A percentile compares a stretch with the other conserved stretches of the same genome.
phyloP scores from a whole-genome alignment of 2,329 filamentous ascomycete genomes.

The Botrytis elliptica region DNA sequence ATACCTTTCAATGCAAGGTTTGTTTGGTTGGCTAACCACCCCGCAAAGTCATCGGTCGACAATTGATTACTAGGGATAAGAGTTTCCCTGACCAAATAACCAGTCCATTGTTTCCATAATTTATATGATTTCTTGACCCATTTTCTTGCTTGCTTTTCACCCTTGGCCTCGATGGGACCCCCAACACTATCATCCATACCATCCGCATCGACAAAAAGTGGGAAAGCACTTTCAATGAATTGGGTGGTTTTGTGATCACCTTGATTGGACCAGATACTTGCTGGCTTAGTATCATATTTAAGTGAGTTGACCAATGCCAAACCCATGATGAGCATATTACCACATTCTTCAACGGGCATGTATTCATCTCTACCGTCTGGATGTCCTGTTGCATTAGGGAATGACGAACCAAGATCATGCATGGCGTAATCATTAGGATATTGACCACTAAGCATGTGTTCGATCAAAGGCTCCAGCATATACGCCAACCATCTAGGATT shows the following conservation, averaged over 20 bases:
- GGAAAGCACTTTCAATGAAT: constrained; percentile 32
- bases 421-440: constrained; percentile 84
- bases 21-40: constrained; percentile 66
- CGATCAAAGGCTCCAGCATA: constrained; percentile 74
- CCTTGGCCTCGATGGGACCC: constrained; percentile 48
- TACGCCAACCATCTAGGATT: constrained; percentile 80
- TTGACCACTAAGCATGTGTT: constrained; percentile 78
- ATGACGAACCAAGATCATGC: constrained; percentile 72
- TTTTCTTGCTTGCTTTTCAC: constrained; percentile 55
- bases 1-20: constrained; percentile 77
- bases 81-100: constrained; percentile 63
- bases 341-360: constrained; percentile 66
- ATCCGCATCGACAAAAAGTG: constrained; percentile 46
- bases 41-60: constrained; percentile 69
- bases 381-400: constrained; percentile 76
- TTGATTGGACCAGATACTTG: constrained; percentile 57
- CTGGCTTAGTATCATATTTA: constrained; percentile 57
- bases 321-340: constrained; percentile 70
- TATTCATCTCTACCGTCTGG: constrained; percentile 61
- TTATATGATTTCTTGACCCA: constrained; percentile 62
- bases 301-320: constrained; percentile 74
- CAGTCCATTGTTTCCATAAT: constrained; percentile 69
- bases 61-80: constrained; percentile 65
- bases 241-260: constrained; percentile 36
- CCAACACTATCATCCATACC: constrained; percentile 63